Evolutionary conservation across 2,329 filamentous ascomycete species (phyloP), one percentile per base, ranked within the genome.

Genomic region (Lachnellula arida): DNA sequence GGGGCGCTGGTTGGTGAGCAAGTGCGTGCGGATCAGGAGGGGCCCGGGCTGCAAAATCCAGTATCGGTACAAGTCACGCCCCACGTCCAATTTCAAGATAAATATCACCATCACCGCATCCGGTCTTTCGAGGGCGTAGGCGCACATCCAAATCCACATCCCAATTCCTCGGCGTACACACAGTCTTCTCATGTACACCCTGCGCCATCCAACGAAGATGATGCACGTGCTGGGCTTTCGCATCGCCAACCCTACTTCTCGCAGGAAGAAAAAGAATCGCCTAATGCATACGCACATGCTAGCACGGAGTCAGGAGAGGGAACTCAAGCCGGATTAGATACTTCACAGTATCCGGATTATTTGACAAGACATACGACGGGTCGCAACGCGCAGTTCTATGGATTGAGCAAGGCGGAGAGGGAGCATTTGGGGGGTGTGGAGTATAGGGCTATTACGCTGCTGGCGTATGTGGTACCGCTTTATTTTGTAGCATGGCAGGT

Each of bases 401-500:
- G 78, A 46, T 69, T 86, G 39, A 75, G 74, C 0, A 73, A 73
- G 19, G 74, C 77, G 14, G 80, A 86, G 62, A 76, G 81, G 37
- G 78, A 82, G 51, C 73, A 77, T 28, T 73, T 87, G 0, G 84
- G 85, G 25, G 82, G 84, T 0, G 80, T 78, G 54, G 85, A 88
- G 67, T 86, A 87, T 65, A 77, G 81, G 43, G 84, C 85, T 15
- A 75, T 88, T 19, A 76, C 76, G 48, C 69, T 87, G 5, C 73
- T 88, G 1, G 76, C 81, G 2, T 74, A 81, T 61, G 66, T 85
- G 19, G 82, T 88, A 5, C 82, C 82, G 0, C 58, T 81, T 5
- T 88, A 88, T 65, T 85, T 80, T 25, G 66, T 81, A 32, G 58
- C 74, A 2, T 87, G 80, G 76, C 84, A 87, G 65, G 54, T 85